Conservation (phyloP, 371 early-diverging fungal species). For the Catenaria anguillulae region DNA sequence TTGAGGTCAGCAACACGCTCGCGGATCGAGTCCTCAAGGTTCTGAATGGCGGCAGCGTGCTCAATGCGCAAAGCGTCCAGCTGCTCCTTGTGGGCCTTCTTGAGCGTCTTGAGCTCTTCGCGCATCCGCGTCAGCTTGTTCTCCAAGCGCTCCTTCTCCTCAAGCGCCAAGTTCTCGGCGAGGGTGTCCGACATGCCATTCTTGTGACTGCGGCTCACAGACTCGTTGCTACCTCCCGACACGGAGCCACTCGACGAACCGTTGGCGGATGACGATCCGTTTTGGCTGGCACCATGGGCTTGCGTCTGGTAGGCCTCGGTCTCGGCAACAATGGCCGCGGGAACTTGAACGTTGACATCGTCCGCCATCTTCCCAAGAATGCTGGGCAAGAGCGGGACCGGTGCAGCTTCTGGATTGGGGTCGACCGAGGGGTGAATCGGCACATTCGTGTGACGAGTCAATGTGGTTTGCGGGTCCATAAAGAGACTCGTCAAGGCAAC, state of each 20-base stretch:
- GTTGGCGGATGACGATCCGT: too few relatives aligned
- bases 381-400: neutral
- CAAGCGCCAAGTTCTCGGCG: neutral
- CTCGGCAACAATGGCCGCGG: neutral
- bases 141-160: neutral
- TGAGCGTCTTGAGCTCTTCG: neutral
- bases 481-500: neutral
- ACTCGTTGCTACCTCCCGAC: too few relatives aligned
- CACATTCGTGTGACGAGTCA: neutral
- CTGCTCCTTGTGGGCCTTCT: neutral
- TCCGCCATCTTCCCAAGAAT: neutral
- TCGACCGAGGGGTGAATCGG: neutral
- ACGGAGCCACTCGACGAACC: too few relatives aligned
- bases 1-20: conserved; percentile 6
- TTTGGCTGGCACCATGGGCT: too few relatives aligned
- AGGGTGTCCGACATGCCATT: neutral
- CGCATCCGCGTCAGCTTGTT: neutral
- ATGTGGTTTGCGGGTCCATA: neutral
- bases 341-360: neutral
- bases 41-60: neutral
- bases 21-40: neutral
- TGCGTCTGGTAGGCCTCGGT: too few relatives aligned
- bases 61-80: neutral
- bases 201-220: too few relatives aligned
- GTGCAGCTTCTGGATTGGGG: neutral